Base-by-base conservation (phyloP, 108 stramenopile genomes). In the Pseudonitzschia multistriata region DNA sequence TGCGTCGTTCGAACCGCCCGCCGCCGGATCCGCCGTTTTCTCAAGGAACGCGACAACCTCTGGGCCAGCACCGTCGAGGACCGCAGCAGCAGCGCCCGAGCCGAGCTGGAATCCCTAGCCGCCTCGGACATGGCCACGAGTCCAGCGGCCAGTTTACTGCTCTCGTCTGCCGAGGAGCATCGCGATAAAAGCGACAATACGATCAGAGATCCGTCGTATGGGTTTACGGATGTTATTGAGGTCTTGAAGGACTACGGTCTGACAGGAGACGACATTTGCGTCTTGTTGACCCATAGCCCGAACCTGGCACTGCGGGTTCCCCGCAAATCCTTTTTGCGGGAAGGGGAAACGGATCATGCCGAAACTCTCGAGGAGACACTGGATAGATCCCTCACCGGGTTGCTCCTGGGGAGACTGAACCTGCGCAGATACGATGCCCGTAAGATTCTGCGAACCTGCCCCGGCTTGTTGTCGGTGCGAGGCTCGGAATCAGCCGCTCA, bases 381-480 rank as follows among this genome's bases (percentile, higher is more conserved):
- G 8, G 68, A 86, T 34, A 62, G 82, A 33, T 70, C 85, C 3
- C 70, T 92, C 47, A 30, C 60, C 1, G 75, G 72, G 14, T 27
- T 88, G 35, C 71, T 92, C 6, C 62, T 81, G 30, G 61, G 61
- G 1, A 80, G 78, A 4, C 70, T 92, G 15, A 50, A 70, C 25
- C 72, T 92, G 25, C 73, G 90, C 34, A 77, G 72, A 66, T 92
- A 89, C 65, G 90, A 92, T 65, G 90, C 90, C 0, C 72, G 88
- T 19, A 84, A 92, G 77, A 79, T 92, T 5, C 55, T 92, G 22
- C 68, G 90, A 37, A 68, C 64, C 37, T 84, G 84, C 15, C 81
- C 90, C 13, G 84, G 86, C 21, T 70, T 92, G 2, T 73, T 92
- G 27, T 84, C 85, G 13, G 81, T 79, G 50, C 63, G 77, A 50